These are phyloP conservation scores for Epithemia pelagica DNA, from an alignment of 108 stramenopile species.

Conservation along the genomic window DNA sequence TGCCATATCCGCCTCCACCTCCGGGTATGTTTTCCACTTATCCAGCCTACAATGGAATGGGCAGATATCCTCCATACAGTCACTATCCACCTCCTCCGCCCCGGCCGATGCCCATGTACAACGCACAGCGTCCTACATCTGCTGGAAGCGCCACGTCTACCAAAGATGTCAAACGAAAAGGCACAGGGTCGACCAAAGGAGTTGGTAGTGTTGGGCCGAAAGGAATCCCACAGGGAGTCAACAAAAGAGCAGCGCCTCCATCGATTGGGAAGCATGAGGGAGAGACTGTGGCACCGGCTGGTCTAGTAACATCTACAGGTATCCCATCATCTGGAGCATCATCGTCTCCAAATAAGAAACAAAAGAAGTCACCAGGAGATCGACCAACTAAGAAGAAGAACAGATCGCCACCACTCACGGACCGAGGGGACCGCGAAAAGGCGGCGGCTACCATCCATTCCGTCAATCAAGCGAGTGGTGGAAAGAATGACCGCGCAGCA, in stretches of 20 bases:
- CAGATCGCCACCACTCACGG: slow-evolving; percentile 25
- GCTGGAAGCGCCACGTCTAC: neutral
- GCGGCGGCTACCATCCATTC: slow-evolving; percentile 47
- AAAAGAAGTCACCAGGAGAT: slow-evolving; percentile 30
- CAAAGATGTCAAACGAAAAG: neutral
- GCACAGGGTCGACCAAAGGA: too few species aligned
- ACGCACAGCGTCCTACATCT: slow-evolving; percentile 27
- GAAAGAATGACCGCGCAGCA: slow-evolving; percentile 66
- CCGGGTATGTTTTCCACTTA: slow-evolving; percentile 27
- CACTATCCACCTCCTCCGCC: slow-evolving; percentile 23
- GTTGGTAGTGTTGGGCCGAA: slow-evolving; percentile 8
- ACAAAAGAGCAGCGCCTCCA: neutral
- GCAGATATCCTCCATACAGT: neutral
- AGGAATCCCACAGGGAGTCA: neutral
- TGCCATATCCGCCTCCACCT: slow-evolving; percentile 17
- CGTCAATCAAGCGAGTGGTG: slow-evolving; percentile 49
- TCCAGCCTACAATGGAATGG: neutral
- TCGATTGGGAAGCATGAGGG: too few species aligned
- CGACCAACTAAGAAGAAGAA: slow-evolving; percentile 35
- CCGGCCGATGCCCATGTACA: slow-evolving; percentile 39
- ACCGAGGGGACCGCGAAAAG: slow-evolving; percentile 41
- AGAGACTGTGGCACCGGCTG: too few species aligned
- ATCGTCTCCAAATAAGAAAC: slow-evolving; percentile 7
- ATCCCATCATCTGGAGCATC: neutral
- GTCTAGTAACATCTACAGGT: too few species aligned